A percentile compares a stretch with the other conserved stretches of the same genome.
Conservation (phyloP, 2,329 filamentous ascomycete genomes). For the Ceratocystis huliohia region DNA sequence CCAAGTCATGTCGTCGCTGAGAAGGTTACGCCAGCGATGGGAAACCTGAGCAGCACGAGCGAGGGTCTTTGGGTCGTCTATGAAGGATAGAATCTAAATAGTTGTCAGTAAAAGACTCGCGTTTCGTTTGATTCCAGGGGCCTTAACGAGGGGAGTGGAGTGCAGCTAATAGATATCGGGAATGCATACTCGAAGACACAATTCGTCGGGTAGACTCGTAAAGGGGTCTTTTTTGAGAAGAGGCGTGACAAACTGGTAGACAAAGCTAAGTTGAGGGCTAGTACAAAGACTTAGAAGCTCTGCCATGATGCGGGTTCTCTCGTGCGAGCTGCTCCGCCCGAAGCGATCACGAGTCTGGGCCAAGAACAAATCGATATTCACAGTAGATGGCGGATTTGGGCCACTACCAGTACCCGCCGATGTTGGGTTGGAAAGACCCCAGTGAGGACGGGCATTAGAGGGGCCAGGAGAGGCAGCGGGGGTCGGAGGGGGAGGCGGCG, state of each 20-base stretch:
- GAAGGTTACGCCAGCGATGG: conserved; percentile 77
- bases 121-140: no score
- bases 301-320: conserved; percentile 69
- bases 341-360: conserved; percentile 71
- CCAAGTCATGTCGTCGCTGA: conserved; percentile 97
- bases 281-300: conserved; percentile 90
- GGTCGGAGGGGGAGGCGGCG: conserved; percentile 51
- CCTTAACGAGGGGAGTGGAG: neutral
- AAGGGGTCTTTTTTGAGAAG: conserved; percentile 94
- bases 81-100: conserved; percentile 75
- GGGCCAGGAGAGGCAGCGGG: conserved; percentile 54
- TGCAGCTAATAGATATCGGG: neutral
- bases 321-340: conserved; percentile 58
- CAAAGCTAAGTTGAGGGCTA: conserved; percentile 87
- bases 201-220: conserved; percentile 76
- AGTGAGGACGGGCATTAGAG: conserved; percentile 51
- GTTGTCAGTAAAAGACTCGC: no score
- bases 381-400: neutral
- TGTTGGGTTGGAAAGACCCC: conserved; percentile 30
- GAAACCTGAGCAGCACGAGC: conserved; percentile 95
- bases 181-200: conserved; percentile 63
- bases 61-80: conserved; percentile 90
- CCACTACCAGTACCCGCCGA: conserved; percentile 38
- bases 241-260: conserved; percentile 90
- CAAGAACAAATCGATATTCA: conserved; percentile 44